These are phyloP conservation scores for Chalaropsis ovoidea DNA, from an alignment of 2,329 filamentous ascomycete genomes.

Conservation along the genomic window DNA sequence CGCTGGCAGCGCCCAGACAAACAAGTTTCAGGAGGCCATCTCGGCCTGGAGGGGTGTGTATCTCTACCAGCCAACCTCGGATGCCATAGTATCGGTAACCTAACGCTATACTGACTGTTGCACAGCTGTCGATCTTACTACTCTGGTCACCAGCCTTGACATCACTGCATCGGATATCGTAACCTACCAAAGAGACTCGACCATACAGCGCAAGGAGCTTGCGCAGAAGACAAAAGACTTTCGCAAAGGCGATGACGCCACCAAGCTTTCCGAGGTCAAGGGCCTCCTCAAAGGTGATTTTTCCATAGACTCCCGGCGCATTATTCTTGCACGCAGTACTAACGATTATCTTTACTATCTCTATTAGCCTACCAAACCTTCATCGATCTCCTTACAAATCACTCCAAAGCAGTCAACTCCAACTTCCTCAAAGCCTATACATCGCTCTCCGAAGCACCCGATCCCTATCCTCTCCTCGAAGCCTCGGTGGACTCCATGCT, in stretches of 20 bases:
- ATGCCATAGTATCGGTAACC: slow-evolving; percentile 20
- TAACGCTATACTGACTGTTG: slow-evolving; percentile 10
- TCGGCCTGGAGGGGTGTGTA: slow-evolving; percentile 82
- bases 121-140: slow-evolving; percentile 75
- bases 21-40: slow-evolving; percentile 95
- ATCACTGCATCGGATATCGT: slow-evolving; percentile 93
- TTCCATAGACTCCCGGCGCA: not conserved
- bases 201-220: slow-evolving; percentile 89
- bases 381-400: slow-evolving; percentile 90
- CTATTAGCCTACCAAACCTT: slow-evolving; percentile 85
- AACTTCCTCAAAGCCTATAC: slow-evolving; percentile 90
- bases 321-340: not conserved
- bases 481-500: slow-evolving; percentile 83
- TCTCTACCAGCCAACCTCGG: not conserved
- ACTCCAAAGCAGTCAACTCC: slow-evolving; percentile 87
- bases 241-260: slow-evolving; percentile 78
- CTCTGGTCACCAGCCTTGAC: slow-evolving; percentile 75
- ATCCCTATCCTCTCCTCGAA: slow-evolving; percentile 92
- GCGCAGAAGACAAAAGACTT: slow-evolving; percentile 99
- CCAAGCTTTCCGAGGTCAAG: slow-evolving; percentile 82
- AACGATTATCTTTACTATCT: slow-evolving; percentile 5
- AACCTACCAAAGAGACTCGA: slow-evolving; percentile 83
- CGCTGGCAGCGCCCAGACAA: slow-evolving; percentile 43
- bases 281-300: slow-evolving; percentile 65
- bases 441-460: slow-evolving; percentile 85